These are phyloP conservation scores for Camillea tinctor DNA, from an alignment of 2,329 filamentous ascomycete genomes.

Conservation along the genomic window DNA sequence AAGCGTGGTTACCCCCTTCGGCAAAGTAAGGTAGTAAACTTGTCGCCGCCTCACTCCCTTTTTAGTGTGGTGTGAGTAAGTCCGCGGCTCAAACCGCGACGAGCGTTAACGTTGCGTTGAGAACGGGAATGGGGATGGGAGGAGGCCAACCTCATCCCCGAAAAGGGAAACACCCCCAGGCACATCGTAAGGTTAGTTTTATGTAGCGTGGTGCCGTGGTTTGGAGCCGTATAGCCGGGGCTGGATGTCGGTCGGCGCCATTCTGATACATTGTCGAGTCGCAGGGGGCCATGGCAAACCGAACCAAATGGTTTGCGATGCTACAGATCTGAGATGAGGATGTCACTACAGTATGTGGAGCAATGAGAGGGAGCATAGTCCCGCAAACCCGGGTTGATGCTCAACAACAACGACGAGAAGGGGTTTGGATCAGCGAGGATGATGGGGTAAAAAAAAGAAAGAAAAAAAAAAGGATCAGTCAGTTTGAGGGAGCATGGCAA, in stretches of 20 bases:
- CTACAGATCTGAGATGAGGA: constrained; percentile 8
- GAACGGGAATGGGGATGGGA: no score
- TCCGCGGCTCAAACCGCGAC: no score
- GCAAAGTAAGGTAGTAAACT: no score
- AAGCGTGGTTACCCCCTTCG: background rate
- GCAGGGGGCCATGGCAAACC: background rate
- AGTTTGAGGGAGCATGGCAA: background rate
- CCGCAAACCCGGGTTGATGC: background rate
- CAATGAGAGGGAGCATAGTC: background rate
- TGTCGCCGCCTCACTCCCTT: background rate
- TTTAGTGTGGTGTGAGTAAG: background rate
- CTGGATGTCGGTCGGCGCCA: background rate
- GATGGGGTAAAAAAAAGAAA: no score
- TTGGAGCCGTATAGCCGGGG: background rate
- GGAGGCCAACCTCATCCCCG: no score
- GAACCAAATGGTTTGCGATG: constrained; percentile 8
- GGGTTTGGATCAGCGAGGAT: background rate
- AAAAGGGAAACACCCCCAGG: no score
- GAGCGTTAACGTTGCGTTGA: no score
- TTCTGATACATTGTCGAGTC: background rate
- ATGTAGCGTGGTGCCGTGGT: no score
- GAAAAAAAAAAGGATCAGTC: background rate
- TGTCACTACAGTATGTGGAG: constrained; percentile 1
- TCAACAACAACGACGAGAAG: no score
- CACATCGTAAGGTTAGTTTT: no score